Base-by-base conservation (phyloP, 768 basidiomycete species). In the Thelephora ganbajun region DNA sequence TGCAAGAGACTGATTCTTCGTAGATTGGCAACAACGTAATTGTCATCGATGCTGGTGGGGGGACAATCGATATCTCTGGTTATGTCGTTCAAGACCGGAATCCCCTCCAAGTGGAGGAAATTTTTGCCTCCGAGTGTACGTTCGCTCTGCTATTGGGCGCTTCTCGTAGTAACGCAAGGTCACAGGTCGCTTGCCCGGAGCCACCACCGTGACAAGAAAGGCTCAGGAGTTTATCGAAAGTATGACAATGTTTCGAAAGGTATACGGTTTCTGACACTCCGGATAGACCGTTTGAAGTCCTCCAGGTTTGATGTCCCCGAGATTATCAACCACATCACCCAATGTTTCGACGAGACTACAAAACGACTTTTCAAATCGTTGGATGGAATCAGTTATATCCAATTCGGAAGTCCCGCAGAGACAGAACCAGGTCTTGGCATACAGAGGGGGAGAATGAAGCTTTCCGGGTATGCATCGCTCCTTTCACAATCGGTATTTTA, bases 21-120 rank as follows among this genome's bases (percentile, higher is more conserved):
- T 47, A 66, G 33, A 50, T 48, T 0, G 62, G 62, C 1, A 54
- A 60, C 26, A 64, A 66, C 1, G 58, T 74, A 5, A 63, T 73
- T 14, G 56, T 77, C 13, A 66, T 76, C 7, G 76, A 78, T 53
- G 73, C 72, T 6, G 76, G 76, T 9, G 71, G 72, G 18, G 64
- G 66, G 3, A 70, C 66, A 5, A 58, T 68, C 4, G 69, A 69
- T 45, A 33, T 69, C 35, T 73, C 71, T 52, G 67, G 63, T 47
- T 69, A 60, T 61, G 18, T 9, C 2, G 48, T 57, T 19, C 12
- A 18, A 11, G 44, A 43, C 2, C 16, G 33, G 13, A 26, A 35
- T 7, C 51, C 56, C 9, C 5, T 57, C 5, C 43, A 44, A 6
- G 55, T 71, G 16, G 57, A 73, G 35, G 67, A 70, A 50, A 57